These are phyloP conservation scores for Jacaranda mimosifolia DNA, from an alignment of 257 asterid genomes.

Conservation along the genomic window DNA sequence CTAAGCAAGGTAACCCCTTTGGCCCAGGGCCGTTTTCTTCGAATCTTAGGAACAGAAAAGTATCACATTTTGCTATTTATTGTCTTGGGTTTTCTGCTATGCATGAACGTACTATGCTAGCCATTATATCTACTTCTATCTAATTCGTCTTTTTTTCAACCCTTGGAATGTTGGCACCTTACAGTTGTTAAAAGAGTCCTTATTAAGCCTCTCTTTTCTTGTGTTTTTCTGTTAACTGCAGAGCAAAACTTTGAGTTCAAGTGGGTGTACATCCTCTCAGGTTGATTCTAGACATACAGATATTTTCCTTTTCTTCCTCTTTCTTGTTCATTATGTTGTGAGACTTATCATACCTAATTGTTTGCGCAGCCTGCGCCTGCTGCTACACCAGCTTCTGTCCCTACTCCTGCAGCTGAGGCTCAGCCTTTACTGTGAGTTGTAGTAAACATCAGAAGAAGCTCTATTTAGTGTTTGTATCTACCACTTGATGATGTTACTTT, in stretches of 20 bases:
- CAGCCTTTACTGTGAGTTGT: conserved; percentile 59
- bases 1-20: conserved; percentile 77
- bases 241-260: conserved; percentile 66
- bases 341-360: conserved; percentile 24
- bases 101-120: conserved; percentile 5
- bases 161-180: conserved; percentile 13
- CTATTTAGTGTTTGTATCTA: conserved; percentile 11
- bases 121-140: not conserved
- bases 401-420: conserved; percentile 57
- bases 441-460: conserved; percentile 20
- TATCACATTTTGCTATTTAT: not conserved
- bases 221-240: conserved; percentile 40
- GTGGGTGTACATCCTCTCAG: conserved; percentile 75
- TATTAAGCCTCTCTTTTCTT: conserved; percentile 20
- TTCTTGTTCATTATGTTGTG: conserved; percentile 36
- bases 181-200: not conserved
- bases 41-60: not conserved
- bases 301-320: not conserved
- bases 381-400: conserved; percentile 46
- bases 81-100: conserved; percentile 8
- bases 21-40: not conserved
- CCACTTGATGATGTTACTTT: conserved; percentile 33
- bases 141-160: not conserved
- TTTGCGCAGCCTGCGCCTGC: conserved; percentile 61
- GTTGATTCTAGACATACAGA: conserved; percentile 40